Percentiles rank a stretch among this genome's conserved stretches.
Conservation (phyloP, 2,329 filamentous ascomycete species). For the Diplodia scrobiculata region DNA sequence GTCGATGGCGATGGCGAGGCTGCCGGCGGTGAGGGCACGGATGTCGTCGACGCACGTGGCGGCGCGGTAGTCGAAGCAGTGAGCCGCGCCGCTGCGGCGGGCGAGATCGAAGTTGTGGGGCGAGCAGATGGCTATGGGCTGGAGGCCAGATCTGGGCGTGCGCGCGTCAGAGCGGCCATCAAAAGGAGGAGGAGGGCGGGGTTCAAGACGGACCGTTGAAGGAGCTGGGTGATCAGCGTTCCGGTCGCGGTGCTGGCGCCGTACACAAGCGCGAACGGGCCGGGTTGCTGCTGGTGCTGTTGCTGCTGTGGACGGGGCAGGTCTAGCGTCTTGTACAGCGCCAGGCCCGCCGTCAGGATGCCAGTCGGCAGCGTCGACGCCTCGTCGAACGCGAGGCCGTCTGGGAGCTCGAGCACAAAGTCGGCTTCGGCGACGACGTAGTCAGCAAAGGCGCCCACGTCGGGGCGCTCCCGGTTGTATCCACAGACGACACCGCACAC, state of each 20-base stretch:
- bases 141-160: slow-evolving; percentile 38
- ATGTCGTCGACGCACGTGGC: slow-evolving; percentile 51
- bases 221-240: too few relatives aligned
- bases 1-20: slow-evolving; percentile 49
- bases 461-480: neutral
- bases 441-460: neutral
- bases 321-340: slow-evolving; percentile 38
- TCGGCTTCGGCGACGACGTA: neutral
- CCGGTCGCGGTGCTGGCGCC: too few relatives aligned
- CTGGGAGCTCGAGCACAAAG: neutral
- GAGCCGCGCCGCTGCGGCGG: slow-evolving; percentile 52
- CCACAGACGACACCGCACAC: neutral
- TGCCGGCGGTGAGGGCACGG: slow-evolving; percentile 46
- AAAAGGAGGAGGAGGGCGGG: too few relatives aligned
- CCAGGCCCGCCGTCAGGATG: slow-evolving; percentile 19
- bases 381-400: neutral
- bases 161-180: neutral
- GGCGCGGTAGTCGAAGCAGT: slow-evolving; percentile 55
- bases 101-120: slow-evolving; percentile 54
- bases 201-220: too few relatives aligned
- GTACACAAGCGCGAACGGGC: too few relatives aligned
- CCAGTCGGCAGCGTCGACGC: neutral
- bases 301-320: neutral
- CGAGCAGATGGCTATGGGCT: slow-evolving; percentile 53
- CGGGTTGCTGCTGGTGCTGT: neutral